Evolutionary conservation across 1,284 basidiomycete species (phyloP).

Genomic region (Rhizoctonia solani): DNA sequence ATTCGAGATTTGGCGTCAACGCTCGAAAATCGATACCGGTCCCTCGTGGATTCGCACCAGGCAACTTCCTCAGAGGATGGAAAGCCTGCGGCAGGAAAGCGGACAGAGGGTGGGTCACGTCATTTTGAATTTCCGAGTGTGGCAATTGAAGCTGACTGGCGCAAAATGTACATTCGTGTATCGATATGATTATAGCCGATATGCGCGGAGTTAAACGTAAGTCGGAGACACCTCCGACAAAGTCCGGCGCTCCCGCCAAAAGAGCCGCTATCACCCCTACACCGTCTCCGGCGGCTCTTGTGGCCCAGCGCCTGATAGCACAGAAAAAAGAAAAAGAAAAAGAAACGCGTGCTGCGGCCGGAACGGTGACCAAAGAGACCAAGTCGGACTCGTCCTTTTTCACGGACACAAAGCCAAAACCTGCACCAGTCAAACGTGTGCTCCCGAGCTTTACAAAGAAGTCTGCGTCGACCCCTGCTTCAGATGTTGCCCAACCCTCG

Average conservation of each 20-base stretch:
- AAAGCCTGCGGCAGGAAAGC: slow-evolving; percentile 55
- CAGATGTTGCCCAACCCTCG: slow-evolving; percentile 67
- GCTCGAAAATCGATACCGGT: slow-evolving; percentile 77
- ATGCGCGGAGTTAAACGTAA: slow-evolving; percentile 28
- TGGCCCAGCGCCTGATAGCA: not conserved
- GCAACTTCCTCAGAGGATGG: slow-evolving; percentile 30
- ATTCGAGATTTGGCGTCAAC: slow-evolving; percentile 88
- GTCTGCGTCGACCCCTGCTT: slow-evolving; percentile 46
- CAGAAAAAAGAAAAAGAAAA: slow-evolving; percentile 4
- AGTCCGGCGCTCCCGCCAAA: slow-evolving; percentile 61
- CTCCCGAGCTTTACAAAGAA: slow-evolving; percentile 77
- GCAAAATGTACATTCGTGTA: slow-evolving; percentile 27
- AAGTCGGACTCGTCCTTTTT: slow-evolving; percentile 84
- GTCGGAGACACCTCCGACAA: slow-evolving; percentile 55
- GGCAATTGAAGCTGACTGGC: slow-evolving; percentile 24
- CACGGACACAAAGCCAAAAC: slow-evolving; percentile 78
- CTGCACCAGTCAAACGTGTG: slow-evolving; percentile 49
- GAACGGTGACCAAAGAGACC: slow-evolving; percentile 55
- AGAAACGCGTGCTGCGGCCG: slow-evolving; percentile 45
- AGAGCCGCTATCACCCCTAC: not conserved
- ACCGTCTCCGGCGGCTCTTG: slow-evolving; percentile 5
- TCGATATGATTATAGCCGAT: slow-evolving; percentile 32
- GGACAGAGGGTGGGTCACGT: slow-evolving; percentile 71
- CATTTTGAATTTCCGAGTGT: slow-evolving; percentile 46
- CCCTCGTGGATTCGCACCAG: slow-evolving; percentile 27